Evolutionary conservation across 768 basidiomycete genomes (phyloP), one percentile per base, ranked within the genome.

Genomic region (Daedaleopsis sinensis): DNA sequence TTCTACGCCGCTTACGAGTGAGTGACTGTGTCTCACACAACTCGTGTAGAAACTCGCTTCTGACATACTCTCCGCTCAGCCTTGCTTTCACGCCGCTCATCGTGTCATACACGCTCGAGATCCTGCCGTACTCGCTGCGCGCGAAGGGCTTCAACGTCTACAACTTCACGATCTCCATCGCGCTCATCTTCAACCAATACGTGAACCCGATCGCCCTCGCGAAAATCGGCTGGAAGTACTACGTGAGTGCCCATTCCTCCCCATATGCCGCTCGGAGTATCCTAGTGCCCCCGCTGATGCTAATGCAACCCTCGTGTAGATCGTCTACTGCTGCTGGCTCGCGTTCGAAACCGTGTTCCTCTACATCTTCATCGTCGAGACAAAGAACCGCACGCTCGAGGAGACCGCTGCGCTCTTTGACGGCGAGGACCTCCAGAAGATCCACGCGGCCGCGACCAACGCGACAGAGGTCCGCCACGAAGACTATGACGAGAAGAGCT

Each of bases 161-260:
- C 81, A 90, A 85, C 76, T 90, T 94, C 72, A 77, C 83, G 59
- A 84, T 92, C 71, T 91, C 90, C 13, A 66, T 89, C 57, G 83
- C 92, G 7, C 85, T 94, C 66, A 90, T 96, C 73, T 92, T 96
- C 76, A 94, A 93, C 72, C 92, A 93, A 75, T 92, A 93, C 70
- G 85, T 88, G 72, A 94, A 94, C 78, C 93, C 91, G 38, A 83
- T 92, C 71, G 91, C 90, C 36, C 78, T 93, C 47, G 79, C 80
- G 6, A 59, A 70, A 39, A 77, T 93, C 53, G 77, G 71, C 57
- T 93, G 91, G 91, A 91, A 87, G 70, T 93, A 91, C 80, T 91
- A 91, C 72, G 81, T 85, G 57, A 55, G 82, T 75, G 8, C 27
- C 21, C n/a, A 24, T 21, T 19, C 21, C 13, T 24, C 1, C 19